Evolutionary conservation across 129 eudicot species (phyloP).

Genomic region (Dittrichia graveolens): DNA sequence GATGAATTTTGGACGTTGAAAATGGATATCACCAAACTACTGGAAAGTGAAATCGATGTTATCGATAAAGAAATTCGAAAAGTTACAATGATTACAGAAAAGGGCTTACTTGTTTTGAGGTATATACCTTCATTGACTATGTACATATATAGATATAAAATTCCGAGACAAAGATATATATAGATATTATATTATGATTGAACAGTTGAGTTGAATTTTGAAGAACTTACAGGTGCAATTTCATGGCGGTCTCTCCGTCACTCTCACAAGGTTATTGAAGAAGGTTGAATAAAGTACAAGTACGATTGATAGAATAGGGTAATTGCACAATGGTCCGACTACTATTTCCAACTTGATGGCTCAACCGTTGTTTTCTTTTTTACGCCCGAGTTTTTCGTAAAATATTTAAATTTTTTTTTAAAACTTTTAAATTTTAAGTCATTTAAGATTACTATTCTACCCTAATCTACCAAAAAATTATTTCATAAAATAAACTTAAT

Average conservation of each 20-base stretch:
- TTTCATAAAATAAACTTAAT: too few species aligned
- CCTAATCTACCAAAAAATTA: too few species aligned
- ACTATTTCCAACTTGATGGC: too few species aligned
- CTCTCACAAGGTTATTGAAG: too few species aligned
- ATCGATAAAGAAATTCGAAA: constrained; percentile 17
- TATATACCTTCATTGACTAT: constrained; percentile 17
- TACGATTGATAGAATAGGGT: too few species aligned
- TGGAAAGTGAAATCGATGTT: constrained; percentile 24
- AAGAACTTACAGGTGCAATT: constrained; percentile 28
- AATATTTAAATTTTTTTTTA: too few species aligned
- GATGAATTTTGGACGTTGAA: constrained; percentile 4
- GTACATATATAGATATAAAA: neutral
- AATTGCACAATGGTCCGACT: too few species aligned
- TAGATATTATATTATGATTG: neutral
- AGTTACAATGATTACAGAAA: constrained; percentile 20
- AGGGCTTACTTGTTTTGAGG: constrained; percentile 28
- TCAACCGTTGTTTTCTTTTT: too few species aligned
- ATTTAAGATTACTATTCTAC: too few species aligned
- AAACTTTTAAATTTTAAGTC: too few species aligned
- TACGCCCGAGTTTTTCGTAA: too few species aligned
- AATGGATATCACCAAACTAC: neutral
- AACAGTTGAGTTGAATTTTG: neutral
- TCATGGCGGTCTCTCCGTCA: constrained; percentile 16
- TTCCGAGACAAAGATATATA: neutral
- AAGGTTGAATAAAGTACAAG: too few species aligned